Evolutionary conservation across 1,139 yeast genomes (phyloP).

Genomic region (Zygosaccharomyces sapae): DNA sequence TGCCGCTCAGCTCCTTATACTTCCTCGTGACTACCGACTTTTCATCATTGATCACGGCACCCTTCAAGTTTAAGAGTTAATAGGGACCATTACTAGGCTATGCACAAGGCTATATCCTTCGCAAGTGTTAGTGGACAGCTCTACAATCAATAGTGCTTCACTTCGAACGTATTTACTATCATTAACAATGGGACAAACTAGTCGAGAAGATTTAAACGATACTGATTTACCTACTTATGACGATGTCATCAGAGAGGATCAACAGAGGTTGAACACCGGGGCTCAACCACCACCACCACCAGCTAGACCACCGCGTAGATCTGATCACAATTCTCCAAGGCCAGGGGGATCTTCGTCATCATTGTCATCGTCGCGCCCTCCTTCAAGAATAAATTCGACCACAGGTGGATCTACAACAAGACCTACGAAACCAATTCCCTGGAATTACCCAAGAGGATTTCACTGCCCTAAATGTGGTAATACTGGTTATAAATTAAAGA

Average conservation of each 20-base stretch:
- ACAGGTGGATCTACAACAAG: conserved; percentile 2
- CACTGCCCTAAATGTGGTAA: conserved; percentile 69
- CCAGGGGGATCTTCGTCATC: conserved; percentile 14
- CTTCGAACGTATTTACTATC: background rate
- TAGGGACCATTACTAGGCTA: background rate
- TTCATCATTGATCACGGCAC: background rate
- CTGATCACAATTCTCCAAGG: conserved; percentile 8
- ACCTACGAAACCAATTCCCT: conserved; percentile 47
- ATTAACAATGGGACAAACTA: background rate
- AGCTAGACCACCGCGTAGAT: conserved; percentile 11
- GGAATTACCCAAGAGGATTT: conserved; percentile 60
- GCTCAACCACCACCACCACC: conserved; percentile 10
- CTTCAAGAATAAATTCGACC: conserved; percentile 11
- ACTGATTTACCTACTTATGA: conserved; percentile 36
- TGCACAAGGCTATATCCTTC: background rate
- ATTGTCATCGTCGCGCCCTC: conserved; percentile 5
- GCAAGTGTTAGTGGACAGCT: background rate
- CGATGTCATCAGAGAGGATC: conserved; percentile 28
- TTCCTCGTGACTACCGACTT: background rate
- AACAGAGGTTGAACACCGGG: conserved; percentile 8
- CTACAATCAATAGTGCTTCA: background rate
- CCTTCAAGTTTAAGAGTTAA: background rate
- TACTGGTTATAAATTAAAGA: conserved; percentile 64
- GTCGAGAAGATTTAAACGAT: conserved; percentile 7
- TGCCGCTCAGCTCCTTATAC: background rate